These are phyloP conservation scores for Penicillium brasilianum DNA, from an alignment of 2,329 filamentous ascomycete species.

Conservation along the genomic window DNA sequence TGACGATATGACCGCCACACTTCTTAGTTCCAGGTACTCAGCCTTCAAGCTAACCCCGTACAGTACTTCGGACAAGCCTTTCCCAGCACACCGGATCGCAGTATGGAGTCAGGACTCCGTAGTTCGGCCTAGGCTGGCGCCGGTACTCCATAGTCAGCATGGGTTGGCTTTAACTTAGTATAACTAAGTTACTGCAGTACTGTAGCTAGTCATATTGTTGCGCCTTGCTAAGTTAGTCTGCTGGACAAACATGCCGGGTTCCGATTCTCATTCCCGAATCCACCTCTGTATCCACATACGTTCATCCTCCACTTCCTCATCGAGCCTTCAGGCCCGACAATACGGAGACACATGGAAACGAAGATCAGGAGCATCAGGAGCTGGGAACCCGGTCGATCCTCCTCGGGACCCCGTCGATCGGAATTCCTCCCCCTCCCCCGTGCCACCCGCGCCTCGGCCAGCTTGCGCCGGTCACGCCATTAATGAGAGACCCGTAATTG, in stretches of 20 bases:
- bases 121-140: neutral
- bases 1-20: neutral
- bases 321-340: neutral
- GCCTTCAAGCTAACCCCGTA: no score
- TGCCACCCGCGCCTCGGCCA: slow-evolving; percentile 2
- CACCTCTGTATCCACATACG: neutral
- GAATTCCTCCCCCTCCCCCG: no score
- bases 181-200: neutral
- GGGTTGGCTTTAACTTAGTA: neutral
- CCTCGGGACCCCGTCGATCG: slow-evolving; percentile 4
- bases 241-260: neutral
- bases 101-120: neutral
- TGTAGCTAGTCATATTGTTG: neutral
- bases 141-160: neutral
- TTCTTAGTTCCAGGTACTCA: no score
- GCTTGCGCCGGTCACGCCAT: neutral
- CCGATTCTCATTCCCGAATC: neutral
- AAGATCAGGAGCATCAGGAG: neutral
- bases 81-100: neutral
- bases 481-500: neutral
- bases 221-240: neutral
- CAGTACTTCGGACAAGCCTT: neutral
- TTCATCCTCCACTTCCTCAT: neutral
- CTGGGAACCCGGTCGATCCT: slow-evolving; percentile 8
- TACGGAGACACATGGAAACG: slow-evolving; percentile 1